Conservation (phyloP, 2,329 filamentous ascomycete species). For the Chrysoporthe deuterocubensis region DNA sequence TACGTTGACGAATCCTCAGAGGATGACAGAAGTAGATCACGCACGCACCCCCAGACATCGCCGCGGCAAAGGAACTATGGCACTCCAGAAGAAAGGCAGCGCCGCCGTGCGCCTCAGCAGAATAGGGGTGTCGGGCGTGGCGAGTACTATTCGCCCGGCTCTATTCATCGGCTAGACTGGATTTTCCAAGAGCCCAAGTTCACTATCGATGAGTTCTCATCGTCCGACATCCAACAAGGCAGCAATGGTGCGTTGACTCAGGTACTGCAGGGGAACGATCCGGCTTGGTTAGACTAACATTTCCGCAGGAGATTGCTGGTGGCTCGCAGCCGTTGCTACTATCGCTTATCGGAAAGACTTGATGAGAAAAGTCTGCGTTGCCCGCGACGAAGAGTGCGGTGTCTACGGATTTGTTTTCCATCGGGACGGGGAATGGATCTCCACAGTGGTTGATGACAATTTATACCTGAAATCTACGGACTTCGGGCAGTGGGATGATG, state of each 20-base stretch:
- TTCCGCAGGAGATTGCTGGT: conserved; percentile 64
- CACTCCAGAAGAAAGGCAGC: not conserved
- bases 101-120: not conserved
- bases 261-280: too few species aligned
- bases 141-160: conserved; percentile 39
- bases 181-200: conserved; percentile 48
- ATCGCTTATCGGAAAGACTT: conserved; percentile 68
- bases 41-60: not conserved
- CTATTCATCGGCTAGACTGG: conserved; percentile 49
- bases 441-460: conserved; percentile 74
- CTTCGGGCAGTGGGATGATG: conserved; percentile 45
- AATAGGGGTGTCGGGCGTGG: conserved; percentile 23
- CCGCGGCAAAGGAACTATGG: not conserved
- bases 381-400: conserved; percentile 67
- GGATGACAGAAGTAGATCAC: not conserved
- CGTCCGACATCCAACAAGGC: conserved; percentile 49
- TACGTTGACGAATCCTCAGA: not conserved
- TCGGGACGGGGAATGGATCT: conserved; percentile 72
- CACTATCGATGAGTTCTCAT: conserved; percentile 45
- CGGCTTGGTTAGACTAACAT: too few species aligned
- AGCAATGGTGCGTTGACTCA: conserved; percentile 46
- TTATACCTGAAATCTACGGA: conserved; percentile 64
- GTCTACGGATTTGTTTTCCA: conserved; percentile 78
- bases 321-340: conserved; percentile 70
- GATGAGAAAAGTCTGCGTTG: conserved; percentile 70